Base-by-base conservation (phyloP, 2,329 filamentous ascomycete genomes). In the Diaporthe sp. region DNA sequence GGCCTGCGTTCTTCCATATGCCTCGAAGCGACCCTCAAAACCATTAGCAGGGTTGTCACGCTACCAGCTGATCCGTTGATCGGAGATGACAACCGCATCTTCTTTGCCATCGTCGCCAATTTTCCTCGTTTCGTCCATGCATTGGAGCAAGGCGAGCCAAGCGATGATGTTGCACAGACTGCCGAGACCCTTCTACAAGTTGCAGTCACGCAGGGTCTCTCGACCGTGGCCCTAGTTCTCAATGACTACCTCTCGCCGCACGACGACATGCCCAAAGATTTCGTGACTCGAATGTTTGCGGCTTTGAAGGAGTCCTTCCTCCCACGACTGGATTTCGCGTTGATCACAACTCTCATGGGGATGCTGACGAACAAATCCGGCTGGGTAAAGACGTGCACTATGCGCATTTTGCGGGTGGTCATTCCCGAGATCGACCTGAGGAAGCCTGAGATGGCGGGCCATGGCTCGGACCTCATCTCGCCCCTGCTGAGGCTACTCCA, bases 401-500 rank as follows among this genome's bases (percentile, higher is more conserved):
- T 99, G 94, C 93, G 95, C 76, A 92, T 98, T 17, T 90, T 99
- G 0, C 94, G 94, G 80, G 90, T 94, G 28, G 87, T 98, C 75
- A 94, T 99, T 62, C 95, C 95, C 0, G 93, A 96, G 72, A 94
- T 98, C 44, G 96, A 99, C 81, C 98, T 98, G 94, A 93, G 93
- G 73, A 96, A 96, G 79, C 92, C 94, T 0, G 96, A 98, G 78
- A 94, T 99, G 77, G 94, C 95, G 6, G 93, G 92, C 10, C 95
- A 98, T 82, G 96, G 97, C 0, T 96, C 96, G 1, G 97, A 99
- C 84, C 89, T 99, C 65, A 98, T 99, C 74, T 98, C 97, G 1
- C 97, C 97, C 0, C 88, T 99, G 0, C 86, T 99, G 73, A 92
- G 97, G 72, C 88, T 99, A 28, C 86, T 99, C 53, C 96, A 98